Percentiles rank a stretch among this genome's conserved stretches.
Conservation (phyloP, 202 grass and related monocot species). For the Sporobolus alterniflorus region DNA sequence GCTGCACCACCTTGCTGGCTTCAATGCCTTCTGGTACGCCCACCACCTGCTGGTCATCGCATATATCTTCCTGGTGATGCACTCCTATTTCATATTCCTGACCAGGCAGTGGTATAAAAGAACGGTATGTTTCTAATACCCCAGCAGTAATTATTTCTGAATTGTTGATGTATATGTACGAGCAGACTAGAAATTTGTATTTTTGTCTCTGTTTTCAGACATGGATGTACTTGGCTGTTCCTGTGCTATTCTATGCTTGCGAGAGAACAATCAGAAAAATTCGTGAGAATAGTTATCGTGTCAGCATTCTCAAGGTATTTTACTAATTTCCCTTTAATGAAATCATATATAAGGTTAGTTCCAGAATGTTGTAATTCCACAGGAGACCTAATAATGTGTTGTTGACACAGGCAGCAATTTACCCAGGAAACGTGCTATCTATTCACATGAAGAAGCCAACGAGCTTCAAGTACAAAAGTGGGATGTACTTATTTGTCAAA, state of each 20-base stretch:
- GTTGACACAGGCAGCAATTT: constrained; percentile 81
- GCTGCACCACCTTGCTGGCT: constrained; percentile 79
- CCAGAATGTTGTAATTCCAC: background rate
- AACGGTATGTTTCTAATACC: constrained; percentile 49
- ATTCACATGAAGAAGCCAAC: constrained; percentile 87
- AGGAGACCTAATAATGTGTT: background rate
- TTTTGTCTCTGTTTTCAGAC: constrained; percentile 51
- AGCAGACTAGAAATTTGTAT: background rate
- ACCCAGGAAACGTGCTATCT: constrained; percentile 90
- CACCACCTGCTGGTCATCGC: constrained; percentile 87
- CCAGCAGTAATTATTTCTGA: background rate
- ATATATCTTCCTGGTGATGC: constrained; percentile 80
- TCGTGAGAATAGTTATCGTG: constrained; percentile 67
- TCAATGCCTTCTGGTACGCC: constrained; percentile 98
- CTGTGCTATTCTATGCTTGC: constrained; percentile 77
- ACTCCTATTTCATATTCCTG: constrained; percentile 95
- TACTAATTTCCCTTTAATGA: constrained; percentile 1
- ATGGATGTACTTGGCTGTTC: constrained; percentile 91
- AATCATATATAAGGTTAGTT: constrained; percentile 2
- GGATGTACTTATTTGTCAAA: constrained; percentile 97
- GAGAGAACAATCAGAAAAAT: constrained; percentile 78
- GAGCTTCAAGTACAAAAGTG: constrained; percentile 94
- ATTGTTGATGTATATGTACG: background rate
- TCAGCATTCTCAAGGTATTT: constrained; percentile 81
- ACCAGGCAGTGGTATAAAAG: constrained; percentile 91